A percentile compares a stretch with the other conserved stretches of the same genome.
Conservation (phyloP, 257 asterid genomes). For the Capsicum rhomboideum region DNA sequence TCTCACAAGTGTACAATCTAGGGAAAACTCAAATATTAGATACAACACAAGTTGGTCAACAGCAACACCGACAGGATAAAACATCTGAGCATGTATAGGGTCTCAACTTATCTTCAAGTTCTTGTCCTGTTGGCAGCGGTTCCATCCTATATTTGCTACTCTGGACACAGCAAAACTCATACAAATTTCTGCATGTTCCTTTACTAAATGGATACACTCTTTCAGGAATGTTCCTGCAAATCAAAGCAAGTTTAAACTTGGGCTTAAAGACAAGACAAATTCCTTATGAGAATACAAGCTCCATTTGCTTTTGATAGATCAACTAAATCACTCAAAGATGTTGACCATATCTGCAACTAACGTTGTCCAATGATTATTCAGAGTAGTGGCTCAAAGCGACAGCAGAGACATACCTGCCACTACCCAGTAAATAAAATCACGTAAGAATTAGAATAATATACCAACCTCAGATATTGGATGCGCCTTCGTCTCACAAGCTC, state of each 20-base stretch:
- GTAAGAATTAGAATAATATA: background rate
- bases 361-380: background rate
- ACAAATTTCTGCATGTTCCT: slow-evolving; percentile 86
- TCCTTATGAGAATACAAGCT: background rate
- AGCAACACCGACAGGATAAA: slow-evolving; percentile 78
- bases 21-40: background rate
- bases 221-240: slow-evolving; percentile 73
- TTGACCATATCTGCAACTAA: background rate
- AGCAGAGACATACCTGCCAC: background rate
- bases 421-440: background rate
- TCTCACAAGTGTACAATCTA: background rate
- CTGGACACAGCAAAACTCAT: slow-evolving; percentile 48
- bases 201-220: slow-evolving; percentile 82
- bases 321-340: background rate
- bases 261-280: background rate
- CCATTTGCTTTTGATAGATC: background rate
- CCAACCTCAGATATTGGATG: slow-evolving; percentile 73
- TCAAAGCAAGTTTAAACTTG: background rate
- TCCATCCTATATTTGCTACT: slow-evolving; percentile 53
- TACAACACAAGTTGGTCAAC: slow-evolving; percentile 8
- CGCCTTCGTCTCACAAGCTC: slow-evolving; percentile 92
- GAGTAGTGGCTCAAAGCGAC: background rate
- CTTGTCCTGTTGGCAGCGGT: slow-evolving; percentile 53
- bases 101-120: slow-evolving; percentile 60
- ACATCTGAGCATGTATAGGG: slow-evolving; percentile 74